Evolutionary conservation across 129 eudicot genomes (phyloP), one percentile per base, ranked within the genome.

Genomic region (Sambucus nigra): DNA sequence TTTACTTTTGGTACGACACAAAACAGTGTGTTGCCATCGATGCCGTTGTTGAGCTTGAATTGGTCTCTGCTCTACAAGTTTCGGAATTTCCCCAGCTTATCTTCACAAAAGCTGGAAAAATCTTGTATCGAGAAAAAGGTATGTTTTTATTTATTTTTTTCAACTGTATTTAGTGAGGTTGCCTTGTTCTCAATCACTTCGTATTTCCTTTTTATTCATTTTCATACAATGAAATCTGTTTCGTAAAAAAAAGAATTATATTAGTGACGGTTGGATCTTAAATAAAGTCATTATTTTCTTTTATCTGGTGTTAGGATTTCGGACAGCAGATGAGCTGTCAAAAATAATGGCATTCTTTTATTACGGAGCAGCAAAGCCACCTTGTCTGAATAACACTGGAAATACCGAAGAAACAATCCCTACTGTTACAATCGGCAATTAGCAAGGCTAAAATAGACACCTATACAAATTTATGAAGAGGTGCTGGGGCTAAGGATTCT

Each of bases 11-110:
- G 1, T 45, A 22, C 5, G 10, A 10, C 32, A 12, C 17, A 25
- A 55, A 51, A 63, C 80, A 91, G 98, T 91, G 95, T 69, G 84
- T 91, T 38, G 95, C 98, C 1, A 64, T 91, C 35, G 98, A 91
- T 74, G 98, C 95, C 47, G 86, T 76, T 48, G 80, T 73, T 5
- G 95, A 91, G 77, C 44, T 57, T 74, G 94, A 86, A 61, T 75
- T 91, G 57, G 98, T 69, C 66, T 69, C 87, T 27, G 84, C 89
- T 35, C 66, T 91, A 40, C 72, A 80, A 67, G 95, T 91, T 57
- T 74, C 95, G 19, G 70, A 44, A 13, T 91, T 71, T 47, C 95
- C 95, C 1, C 80, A 91, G 66, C 86, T 91, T 64, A 72, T 91
- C 50, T 91, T 91, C 73, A 82, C 95, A 45, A 91, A 91, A 72